Percentiles rank a stretch among this genome's conserved stretches.
phyloP scores from a whole-genome alignment of 1,284 basidiomycete species.

The Mycena citricolor region DNA sequence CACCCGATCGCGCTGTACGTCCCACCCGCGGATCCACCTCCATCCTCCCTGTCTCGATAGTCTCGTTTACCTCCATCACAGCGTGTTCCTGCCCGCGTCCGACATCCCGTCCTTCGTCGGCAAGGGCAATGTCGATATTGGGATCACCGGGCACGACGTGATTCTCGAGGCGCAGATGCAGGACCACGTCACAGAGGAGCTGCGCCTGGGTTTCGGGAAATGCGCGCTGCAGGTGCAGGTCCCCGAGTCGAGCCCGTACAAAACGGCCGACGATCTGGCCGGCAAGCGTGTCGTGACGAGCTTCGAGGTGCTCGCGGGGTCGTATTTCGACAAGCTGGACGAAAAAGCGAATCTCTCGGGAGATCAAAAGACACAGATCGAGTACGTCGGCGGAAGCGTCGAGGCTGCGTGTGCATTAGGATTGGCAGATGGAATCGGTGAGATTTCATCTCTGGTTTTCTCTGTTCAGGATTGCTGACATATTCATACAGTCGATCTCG shows the following conservation, averaged over 20 bases:
- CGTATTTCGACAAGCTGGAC: constrained; percentile 82
- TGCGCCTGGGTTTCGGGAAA: constrained; percentile 92
- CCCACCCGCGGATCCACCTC: no score
- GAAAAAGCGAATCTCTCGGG: constrained; percentile 48
- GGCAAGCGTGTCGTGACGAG: constrained; percentile 94
- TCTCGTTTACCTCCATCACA: constrained; percentile 35
- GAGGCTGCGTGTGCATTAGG: constrained; percentile 98
- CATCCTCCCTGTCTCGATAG: not conserved
- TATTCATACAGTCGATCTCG: constrained; percentile 75
- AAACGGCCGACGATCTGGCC: constrained; percentile 76
- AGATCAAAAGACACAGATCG: constrained; percentile 73
- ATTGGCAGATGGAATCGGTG: constrained; percentile 95
- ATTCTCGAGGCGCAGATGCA: constrained; percentile 89
- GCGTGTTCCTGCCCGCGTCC: constrained; percentile 94
- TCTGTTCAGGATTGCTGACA: no score
- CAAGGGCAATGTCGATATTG: constrained; percentile 92
- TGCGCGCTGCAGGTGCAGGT: constrained; percentile 95
- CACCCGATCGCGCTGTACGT: constrained; percentile 88
- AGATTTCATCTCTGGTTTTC: constrained; percentile 11
- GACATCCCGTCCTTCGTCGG: constrained; percentile 99
- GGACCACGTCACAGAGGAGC: constrained; percentile 74
- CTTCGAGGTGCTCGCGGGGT: constrained; percentile 84
- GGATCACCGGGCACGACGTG: constrained; percentile 96
- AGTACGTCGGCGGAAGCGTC: constrained; percentile 96
- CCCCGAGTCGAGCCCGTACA: constrained; percentile 74